Base-by-base conservation (phyloP, 768 basidiomycete species). In the Russula abietina region DNA sequence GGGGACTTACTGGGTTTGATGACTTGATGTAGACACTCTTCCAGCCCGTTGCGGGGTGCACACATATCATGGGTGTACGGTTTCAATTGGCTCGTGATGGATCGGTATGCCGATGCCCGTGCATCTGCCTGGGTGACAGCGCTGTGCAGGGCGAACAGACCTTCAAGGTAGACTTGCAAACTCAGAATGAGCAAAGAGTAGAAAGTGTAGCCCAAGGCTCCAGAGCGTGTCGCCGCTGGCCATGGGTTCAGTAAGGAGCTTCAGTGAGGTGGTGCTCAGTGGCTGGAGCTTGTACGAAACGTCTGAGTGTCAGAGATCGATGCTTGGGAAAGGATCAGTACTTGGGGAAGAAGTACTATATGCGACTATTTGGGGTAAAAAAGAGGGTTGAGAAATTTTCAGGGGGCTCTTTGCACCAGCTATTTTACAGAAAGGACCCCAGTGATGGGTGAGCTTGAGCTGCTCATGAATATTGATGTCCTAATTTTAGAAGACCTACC, bases 251-350 rank as follows among this genome's bases (percentile, higher is more conserved):
- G 86, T 83, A 70, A 90, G 78, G 52, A 92, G 72, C 69, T 89
- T 87, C 39, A 94, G 78, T 9, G 89, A 90, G 14, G 91, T 92
- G 33, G 83, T 78, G 68, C 87, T 81, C 1, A 90, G 91, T n/a
- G 88, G 89, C 69, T 90, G 89, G 16, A 87, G 69, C 73, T 94
- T 91, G 74, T 91, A 93, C 5, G 87, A 82, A 7, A 86, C 89
- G 72, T 93, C 92, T 2, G 86, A 83, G 74, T 92, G 90, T 85
- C 87, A 91, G 22, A 93, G 79, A 67, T 91, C 91, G 14, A 85
- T 67, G 70, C 87, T 86, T 14, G 87, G 81, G 70, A 88, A 92
- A 7, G 82, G 69, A 67, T 89, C 84, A 10, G 85, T 85, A 55
- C 85, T 81, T 17, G 83, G 78, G 11, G 81, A 82, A 26, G 80